Conservation (phyloP, 768 basidiomycete species). For the Mycena rebaudengoi region DNA sequence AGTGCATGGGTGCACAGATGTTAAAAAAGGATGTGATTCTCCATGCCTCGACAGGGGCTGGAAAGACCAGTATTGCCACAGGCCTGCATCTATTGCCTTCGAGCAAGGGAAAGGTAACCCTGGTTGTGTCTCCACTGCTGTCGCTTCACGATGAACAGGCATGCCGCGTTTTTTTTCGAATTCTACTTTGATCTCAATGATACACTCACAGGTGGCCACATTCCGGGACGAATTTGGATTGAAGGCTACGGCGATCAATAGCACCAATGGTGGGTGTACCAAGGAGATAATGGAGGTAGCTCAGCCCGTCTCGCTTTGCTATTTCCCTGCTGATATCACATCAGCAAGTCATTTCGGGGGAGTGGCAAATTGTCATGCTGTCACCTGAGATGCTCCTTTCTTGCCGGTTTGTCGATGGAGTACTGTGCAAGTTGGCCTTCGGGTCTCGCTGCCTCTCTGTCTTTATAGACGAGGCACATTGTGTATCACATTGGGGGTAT, state of each 20-base stretch:
- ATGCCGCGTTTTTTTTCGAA: background rate
- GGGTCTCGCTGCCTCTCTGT: background rate
- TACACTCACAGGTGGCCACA: too few relatives aligned
- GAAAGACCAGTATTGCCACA: background rate
- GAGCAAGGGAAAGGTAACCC: too few relatives aligned
- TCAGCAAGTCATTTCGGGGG: too few relatives aligned
- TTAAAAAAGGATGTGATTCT: too few relatives aligned
- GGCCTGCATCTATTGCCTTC: background rate
- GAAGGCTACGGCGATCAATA: too few relatives aligned
- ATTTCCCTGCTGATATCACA: background rate
- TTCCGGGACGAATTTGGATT: too few relatives aligned
- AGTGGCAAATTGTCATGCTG: background rate
- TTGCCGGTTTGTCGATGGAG: background rate
- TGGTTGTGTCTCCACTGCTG: background rate
- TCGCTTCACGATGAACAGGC: background rate
- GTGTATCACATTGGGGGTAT: slow-evolving; percentile 46
- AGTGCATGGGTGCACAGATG: too few relatives aligned
- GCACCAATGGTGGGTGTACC: too few relatives aligned
- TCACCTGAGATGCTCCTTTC: slow-evolving; percentile 9
- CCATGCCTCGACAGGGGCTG: background rate
- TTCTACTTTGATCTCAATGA: background rate
- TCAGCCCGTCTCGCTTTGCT: too few relatives aligned
- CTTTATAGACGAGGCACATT: slow-evolving; percentile 41
- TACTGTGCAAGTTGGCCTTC: background rate
- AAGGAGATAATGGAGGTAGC: too few relatives aligned